phyloP scores from a whole-genome alignment of 2,329 filamentous ascomycete species.

The Albifimbria verrucaria region DNA sequence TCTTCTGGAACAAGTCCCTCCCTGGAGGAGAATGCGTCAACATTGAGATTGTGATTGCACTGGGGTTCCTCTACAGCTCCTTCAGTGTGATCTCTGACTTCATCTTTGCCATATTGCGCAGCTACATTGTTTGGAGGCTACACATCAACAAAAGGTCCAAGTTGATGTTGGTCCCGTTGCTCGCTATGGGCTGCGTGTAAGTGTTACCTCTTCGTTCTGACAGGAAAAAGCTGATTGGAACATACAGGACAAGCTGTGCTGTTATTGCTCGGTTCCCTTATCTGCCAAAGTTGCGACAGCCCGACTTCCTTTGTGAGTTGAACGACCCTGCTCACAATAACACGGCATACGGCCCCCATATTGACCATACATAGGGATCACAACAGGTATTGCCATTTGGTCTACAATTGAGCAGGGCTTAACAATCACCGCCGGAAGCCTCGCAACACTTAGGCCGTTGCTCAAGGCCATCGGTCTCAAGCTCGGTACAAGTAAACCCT shows the following conservation, averaged over 20 bases:
- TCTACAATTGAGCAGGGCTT: constrained; percentile 41
- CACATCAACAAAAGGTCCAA: constrained; percentile 49
- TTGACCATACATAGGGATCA: constrained; percentile 24
- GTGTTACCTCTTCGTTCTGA: constrained; percentile 6
- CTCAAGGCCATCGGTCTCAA: constrained; percentile 21
- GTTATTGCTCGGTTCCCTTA: constrained; percentile 35
- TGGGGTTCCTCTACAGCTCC: constrained; percentile 46
- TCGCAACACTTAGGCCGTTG: constrained; percentile 40
- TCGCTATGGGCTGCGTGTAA: constrained; percentile 51
- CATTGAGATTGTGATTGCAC: constrained; percentile 37
- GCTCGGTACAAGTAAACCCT: constrained; percentile 6
- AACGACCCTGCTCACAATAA: background rate
- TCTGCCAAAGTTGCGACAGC: constrained; percentile 25
- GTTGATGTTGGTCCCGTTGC: constrained; percentile 42
- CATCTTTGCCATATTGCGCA: constrained; percentile 44
- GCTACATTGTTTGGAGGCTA: constrained; percentile 48
- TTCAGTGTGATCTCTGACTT: constrained; percentile 44
- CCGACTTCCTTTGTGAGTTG: constrained; percentile 35
- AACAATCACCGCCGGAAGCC: constrained; percentile 39
- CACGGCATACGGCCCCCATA: too few relatives aligned
- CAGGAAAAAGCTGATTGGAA: constrained; percentile 3
- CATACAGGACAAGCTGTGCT: constrained; percentile 33
- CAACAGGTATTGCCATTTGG: constrained; percentile 40
- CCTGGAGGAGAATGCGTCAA: constrained; percentile 23
- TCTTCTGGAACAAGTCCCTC: constrained; percentile 23